Conservation (phyloP, 768 basidiomycete species). For the Sporobolomyces phaffii region DNA sequence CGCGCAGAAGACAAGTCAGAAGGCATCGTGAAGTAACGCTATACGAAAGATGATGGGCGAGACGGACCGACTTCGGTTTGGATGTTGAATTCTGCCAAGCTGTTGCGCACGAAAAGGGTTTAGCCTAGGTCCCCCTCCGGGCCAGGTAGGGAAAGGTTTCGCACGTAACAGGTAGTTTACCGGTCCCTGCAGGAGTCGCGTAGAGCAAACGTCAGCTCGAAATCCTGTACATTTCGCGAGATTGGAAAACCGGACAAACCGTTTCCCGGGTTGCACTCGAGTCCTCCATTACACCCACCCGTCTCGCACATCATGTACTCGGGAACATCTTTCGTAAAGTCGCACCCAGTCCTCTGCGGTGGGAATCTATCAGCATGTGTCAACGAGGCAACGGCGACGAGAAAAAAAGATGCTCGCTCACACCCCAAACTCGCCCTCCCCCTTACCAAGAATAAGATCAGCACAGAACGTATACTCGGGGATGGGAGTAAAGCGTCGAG, state of each 20-base stretch:
- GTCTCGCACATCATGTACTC: background rate
- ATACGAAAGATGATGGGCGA: slow-evolving; percentile 11
- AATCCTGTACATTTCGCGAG: too few relatives aligned
- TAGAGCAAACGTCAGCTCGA: too few relatives aligned
- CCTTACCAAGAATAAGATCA: slow-evolving; percentile 51
- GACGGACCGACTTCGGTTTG: background rate
- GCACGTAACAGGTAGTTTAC: background rate
- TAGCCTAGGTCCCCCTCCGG: background rate
- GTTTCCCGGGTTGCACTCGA: background rate
- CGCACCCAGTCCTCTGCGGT: slow-evolving; percentile 22
- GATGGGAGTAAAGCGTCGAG: too few relatives aligned
- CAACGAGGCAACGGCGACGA: background rate
- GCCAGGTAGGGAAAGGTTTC: background rate
- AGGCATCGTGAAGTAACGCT: too few relatives aligned
- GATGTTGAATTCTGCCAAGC: slow-evolving; percentile 15
- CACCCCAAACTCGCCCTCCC: slow-evolving; percentile 10
- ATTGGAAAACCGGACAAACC: background rate
- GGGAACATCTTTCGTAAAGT: slow-evolving; percentile 16
- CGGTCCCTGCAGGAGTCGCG: background rate
- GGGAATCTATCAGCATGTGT: too few relatives aligned
- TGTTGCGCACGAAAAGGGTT: background rate
- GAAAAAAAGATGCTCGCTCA: background rate
- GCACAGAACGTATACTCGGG: background rate
- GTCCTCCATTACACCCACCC: slow-evolving; percentile 11
- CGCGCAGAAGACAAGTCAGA: too few relatives aligned